A percentile compares a stretch with the other conserved stretches of the same genome.
phyloP scores from a whole-genome alignment of 345 rosid genomes.

The Camelina laxa region DNA sequence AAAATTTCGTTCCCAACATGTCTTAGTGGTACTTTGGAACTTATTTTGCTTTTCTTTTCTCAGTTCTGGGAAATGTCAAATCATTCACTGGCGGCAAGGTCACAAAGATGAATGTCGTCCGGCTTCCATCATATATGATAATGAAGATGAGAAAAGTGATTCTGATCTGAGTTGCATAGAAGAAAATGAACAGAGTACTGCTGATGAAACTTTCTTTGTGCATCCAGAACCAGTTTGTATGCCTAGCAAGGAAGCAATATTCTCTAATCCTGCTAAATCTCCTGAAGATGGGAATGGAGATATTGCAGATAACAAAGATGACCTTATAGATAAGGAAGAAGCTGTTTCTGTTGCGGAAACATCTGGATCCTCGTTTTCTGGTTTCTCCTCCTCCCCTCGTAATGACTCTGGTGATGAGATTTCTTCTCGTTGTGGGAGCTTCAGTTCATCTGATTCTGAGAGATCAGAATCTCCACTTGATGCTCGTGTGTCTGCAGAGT shows the following conservation, averaged over 20 bases:
- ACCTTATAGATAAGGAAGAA: conserved; percentile 53
- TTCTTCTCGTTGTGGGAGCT: conserved; percentile 64
- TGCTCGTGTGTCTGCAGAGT: conserved; percentile 48
- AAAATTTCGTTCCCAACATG: background rate
- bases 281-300: conserved; percentile 44
- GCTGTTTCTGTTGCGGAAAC: conserved; percentile 56
- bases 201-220: conserved; percentile 43
- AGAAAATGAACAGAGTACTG: conserved; percentile 36
- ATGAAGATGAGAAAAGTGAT: conserved; percentile 49
- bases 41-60: conserved; percentile 17
- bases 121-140: conserved; percentile 41
- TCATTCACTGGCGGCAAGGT: conserved; percentile 96
- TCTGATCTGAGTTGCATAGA: conserved; percentile 44
- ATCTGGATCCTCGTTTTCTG: conserved; percentile 69
- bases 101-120: conserved; percentile 86
- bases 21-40: conserved; percentile 24
- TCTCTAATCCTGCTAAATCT: conserved; percentile 46
- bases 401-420: conserved; percentile 74
- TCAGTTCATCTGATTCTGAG: conserved; percentile 66
- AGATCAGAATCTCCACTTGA: conserved; percentile 49
- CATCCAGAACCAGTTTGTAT: conserved; percentile 44
- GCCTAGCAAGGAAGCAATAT: conserved; percentile 40
- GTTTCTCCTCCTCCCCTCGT: conserved; percentile 65
- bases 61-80: conserved; percentile 92
- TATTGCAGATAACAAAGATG: conserved; percentile 51